Conservation (phyloP, 768 basidiomycete species). For the Phlegmacium glaucopus region DNA sequence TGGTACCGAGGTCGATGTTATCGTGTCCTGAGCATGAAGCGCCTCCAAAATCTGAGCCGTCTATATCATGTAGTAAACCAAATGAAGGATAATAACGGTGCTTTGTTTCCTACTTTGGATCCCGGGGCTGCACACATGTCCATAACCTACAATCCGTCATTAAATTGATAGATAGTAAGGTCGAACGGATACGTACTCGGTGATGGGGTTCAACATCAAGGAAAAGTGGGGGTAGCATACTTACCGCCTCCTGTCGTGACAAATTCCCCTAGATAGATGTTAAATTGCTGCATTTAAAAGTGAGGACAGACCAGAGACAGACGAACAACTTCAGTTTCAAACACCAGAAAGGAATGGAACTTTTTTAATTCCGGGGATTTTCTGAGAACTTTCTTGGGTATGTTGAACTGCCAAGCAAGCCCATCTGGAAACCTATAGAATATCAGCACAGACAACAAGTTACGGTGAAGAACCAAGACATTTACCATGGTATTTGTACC, state of each 20-base stretch:
- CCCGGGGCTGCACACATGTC: constrained; percentile 99
- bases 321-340: constrained; percentile 94
- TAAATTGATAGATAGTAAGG: background rate
- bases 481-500: constrained; percentile 80
- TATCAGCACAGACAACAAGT: constrained; percentile 5
- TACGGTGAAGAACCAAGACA: background rate
- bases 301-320: background rate
- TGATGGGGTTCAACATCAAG: constrained; percentile 95
- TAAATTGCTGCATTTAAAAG: background rate
- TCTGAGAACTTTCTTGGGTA: constrained; percentile 83
- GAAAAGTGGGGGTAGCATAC: constrained; percentile 97
- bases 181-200: constrained; percentile 38
- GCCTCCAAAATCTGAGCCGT: constrained; percentile 97
- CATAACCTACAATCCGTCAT: constrained; percentile 51
- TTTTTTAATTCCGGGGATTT: constrained; percentile 88
- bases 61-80: constrained; percentile 30
- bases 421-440: constrained; percentile 82
- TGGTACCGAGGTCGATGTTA: constrained; percentile 63
- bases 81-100: background rate
- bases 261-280: constrained; percentile 74
- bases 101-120: constrained; percentile 62
- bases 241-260: constrained; percentile 95
- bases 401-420: constrained; percentile 96
- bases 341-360: constrained; percentile 95
- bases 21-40: constrained; percentile 75